These are phyloP conservation scores for Rhodotorula diobovata DNA, from an alignment of 768 basidiomycete genomes.

Conservation along the genomic window DNA sequence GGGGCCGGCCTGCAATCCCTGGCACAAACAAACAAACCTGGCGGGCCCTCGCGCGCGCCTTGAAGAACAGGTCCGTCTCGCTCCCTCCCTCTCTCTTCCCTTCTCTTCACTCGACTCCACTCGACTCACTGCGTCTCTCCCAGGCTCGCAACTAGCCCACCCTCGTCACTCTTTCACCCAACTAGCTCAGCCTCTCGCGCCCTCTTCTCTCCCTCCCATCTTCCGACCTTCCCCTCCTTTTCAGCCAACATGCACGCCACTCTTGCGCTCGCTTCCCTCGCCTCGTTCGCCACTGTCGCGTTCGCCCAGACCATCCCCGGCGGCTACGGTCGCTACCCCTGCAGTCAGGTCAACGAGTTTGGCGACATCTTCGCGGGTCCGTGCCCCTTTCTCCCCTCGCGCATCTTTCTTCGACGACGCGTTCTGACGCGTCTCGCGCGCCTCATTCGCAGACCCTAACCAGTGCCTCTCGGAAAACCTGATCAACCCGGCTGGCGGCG, in stretches of 20 bases:
- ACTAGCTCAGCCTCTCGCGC: neutral
- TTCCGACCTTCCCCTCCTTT: no score
- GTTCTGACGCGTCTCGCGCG: neutral
- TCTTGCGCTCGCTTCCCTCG: conserved; percentile 12
- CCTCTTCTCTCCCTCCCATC: neutral
- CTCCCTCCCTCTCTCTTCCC: neutral
- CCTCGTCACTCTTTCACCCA: neutral
- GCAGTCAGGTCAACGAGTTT: conserved; percentile 18
- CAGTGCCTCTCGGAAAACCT: neutral
- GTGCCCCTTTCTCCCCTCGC: neutral
- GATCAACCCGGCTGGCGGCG: neutral
- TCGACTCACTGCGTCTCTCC: neutral
- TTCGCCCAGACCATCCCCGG: neutral
- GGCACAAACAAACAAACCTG: neutral
- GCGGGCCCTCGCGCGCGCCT: neutral
- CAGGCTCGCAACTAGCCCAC: neutral
- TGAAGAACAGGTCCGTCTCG: neutral
- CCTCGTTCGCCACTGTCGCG: conserved; percentile 9
- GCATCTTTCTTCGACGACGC: no score
- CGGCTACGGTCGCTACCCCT: conserved; percentile 27
- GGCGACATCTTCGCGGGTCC: conserved; percentile 10
- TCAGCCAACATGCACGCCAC: conserved; percentile 5
- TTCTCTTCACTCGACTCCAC: neutral
- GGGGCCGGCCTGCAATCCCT: no score
- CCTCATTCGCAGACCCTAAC: neutral